A percentile compares a stretch with the other conserved stretches of the same genome.
These are phyloP conservation scores for Penicillium hordei DNA, from an alignment of 2,329 filamentous ascomycete genomes.

Conservation along the genomic window DNA sequence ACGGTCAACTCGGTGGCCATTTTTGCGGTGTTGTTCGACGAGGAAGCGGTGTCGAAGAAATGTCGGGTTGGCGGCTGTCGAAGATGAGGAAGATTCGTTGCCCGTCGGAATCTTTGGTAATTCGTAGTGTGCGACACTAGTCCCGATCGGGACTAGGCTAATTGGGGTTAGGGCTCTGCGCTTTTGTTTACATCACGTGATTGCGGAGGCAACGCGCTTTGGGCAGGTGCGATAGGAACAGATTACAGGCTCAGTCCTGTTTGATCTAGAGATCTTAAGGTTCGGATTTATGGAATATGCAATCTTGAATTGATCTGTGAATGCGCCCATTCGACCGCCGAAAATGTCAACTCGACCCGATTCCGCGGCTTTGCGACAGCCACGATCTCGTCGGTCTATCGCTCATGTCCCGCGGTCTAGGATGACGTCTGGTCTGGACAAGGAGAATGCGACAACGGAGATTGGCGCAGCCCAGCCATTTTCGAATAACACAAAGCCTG, in stretches of 20 bases:
- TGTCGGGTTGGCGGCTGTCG: slow-evolving; percentile 39
- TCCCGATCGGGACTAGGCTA: slow-evolving; percentile 29
- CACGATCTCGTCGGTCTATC: slow-evolving; percentile 67
- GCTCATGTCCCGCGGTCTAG: slow-evolving; percentile 58
- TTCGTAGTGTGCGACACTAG: slow-evolving; percentile 37
- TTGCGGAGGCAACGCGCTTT: slow-evolving; percentile 32
- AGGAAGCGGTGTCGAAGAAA: slow-evolving; percentile 40
- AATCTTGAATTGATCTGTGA: slow-evolving; percentile 5
- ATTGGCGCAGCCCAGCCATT: slow-evolving; percentile 49
- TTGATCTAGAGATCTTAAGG: background rate
- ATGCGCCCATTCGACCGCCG: slow-evolving; percentile 5
- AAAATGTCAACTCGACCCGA: slow-evolving; percentile 39
- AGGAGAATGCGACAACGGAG: slow-evolving; percentile 76
- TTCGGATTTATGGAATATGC: background rate
- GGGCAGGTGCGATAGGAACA: slow-evolving; percentile 14
- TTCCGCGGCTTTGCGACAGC: slow-evolving; percentile 33
- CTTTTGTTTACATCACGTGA: slow-evolving; percentile 46
- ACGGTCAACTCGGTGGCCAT: slow-evolving; percentile 99
- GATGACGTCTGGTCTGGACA: slow-evolving; percentile 56
- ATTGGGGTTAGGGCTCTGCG: slow-evolving; percentile 45
- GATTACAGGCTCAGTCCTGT: slow-evolving; percentile 13
- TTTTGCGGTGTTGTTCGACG: slow-evolving; percentile 58
- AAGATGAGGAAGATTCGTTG: slow-evolving; percentile 43
- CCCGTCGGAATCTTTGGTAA: slow-evolving; percentile 39
- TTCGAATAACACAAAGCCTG: slow-evolving; percentile 37